Conservation (phyloP, 1,139 yeast species). For the Pichia sp. region DNA sequence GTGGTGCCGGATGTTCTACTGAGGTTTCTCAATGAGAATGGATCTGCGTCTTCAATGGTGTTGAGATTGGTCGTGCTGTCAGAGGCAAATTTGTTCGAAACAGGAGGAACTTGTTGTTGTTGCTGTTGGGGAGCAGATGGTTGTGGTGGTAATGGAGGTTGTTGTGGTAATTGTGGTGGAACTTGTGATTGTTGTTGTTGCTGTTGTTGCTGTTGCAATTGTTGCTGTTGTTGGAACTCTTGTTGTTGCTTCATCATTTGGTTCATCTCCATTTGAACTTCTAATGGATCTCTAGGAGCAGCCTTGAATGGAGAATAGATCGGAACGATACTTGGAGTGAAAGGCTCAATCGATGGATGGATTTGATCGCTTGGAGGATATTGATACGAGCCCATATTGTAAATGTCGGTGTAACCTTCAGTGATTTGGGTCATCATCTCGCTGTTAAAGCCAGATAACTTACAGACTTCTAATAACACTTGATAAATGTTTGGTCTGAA, state of each 20-base stretch:
- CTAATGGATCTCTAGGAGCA: constrained; percentile 24
- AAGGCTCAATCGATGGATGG: constrained; percentile 30
- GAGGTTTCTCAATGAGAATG: constrained; percentile 12
- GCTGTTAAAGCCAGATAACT: constrained; percentile 44
- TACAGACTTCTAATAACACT: constrained; percentile 48
- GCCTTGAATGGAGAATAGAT: constrained; percentile 30
- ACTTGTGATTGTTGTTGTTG: constrained; percentile 15
- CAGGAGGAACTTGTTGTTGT: not conserved
- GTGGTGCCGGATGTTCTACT: constrained; percentile 4
- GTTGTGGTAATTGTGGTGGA: too few relatives aligned
- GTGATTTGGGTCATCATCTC: constrained; percentile 14
- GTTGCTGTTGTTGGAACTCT: too few relatives aligned
- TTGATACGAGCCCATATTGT: constrained; percentile 30
- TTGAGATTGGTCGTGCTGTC: constrained; percentile 3
- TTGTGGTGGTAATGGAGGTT: constrained; percentile 6
- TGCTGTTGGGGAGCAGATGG: too few relatives aligned
- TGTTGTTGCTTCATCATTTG: constrained; percentile 14
- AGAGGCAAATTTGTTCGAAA: too few relatives aligned
- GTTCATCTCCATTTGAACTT: constrained; percentile 20
- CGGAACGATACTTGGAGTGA: constrained; percentile 30
- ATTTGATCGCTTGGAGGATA: constrained; percentile 28
- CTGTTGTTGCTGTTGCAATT: constrained; percentile 18
- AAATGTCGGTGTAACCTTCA: constrained; percentile 31
- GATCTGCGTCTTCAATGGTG: constrained; percentile 14
- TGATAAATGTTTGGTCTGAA: constrained; percentile 88